Evolutionary conservation across 768 basidiomycete genomes (phyloP).

Genomic region (Hygrophoropsis aurantiaca): DNA sequence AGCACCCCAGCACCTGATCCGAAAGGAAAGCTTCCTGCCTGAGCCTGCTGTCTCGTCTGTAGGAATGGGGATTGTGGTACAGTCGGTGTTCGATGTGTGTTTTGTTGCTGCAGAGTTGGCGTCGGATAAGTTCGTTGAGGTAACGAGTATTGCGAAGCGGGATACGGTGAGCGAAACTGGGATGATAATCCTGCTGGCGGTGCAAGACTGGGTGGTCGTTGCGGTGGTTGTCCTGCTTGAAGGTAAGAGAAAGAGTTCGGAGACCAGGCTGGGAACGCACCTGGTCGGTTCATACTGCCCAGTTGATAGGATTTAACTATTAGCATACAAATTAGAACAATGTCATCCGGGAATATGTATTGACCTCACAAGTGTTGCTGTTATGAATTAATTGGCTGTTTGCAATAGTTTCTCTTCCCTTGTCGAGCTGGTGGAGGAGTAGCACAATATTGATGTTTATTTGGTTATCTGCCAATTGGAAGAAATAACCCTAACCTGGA

Average conservation of each 20-base stretch:
- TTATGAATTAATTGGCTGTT: conserved; percentile 10
- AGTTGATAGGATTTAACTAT: neutral
- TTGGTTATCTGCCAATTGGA: conserved; percentile 12
- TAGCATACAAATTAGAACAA: neutral
- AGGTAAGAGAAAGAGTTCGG: conserved; percentile 17
- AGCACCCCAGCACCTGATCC: conserved; percentile 42
- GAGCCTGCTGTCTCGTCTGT: conserved; percentile 53
- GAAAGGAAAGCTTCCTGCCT: conserved; percentile 59
- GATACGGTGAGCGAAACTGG: conserved; percentile 59
- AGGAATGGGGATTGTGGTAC: conserved; percentile 65
- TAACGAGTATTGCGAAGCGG: conserved; percentile 35
- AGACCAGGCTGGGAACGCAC: conserved; percentile 30
- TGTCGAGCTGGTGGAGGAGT: conserved; percentile 10
- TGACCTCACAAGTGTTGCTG: conserved; percentile 7
- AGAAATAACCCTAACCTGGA: too few relatives aligned
- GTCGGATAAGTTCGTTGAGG: conserved; percentile 30
- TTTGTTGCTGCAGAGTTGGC: conserved; percentile 55
- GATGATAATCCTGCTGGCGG: conserved; percentile 61
- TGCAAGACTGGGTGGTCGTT: conserved; percentile 73
- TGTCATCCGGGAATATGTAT: neutral
- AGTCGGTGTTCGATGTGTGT: conserved; percentile 57
- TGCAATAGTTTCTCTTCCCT: conserved; percentile 14
- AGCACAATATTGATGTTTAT: conserved; percentile 25
- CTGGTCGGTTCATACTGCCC: conserved; percentile 59
- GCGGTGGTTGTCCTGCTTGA: conserved; percentile 71